These are phyloP conservation scores for Vigna angularis DNA, from an alignment of 306 rosid species.

Conservation along the genomic window DNA sequence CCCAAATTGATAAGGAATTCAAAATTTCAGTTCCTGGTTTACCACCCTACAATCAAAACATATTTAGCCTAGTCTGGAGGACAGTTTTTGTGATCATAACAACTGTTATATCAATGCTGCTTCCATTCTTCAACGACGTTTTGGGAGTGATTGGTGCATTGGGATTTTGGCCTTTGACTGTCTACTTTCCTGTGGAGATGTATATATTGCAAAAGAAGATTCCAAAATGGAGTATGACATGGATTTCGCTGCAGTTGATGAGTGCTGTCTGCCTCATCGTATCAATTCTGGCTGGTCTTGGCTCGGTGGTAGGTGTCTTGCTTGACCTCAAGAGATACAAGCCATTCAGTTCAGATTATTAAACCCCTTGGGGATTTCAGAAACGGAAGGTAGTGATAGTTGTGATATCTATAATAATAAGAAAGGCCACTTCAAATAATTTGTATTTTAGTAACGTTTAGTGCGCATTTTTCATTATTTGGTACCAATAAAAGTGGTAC, in stretches of 20 bases:
- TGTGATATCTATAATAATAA: not conserved
- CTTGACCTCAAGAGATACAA: constrained; percentile 55
- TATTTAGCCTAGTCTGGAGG: constrained; percentile 64
- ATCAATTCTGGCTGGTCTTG: constrained; percentile 64
- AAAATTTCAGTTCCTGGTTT: constrained; percentile 57
- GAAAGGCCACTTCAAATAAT: not conserved
- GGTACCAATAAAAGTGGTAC: constrained; percentile 21
- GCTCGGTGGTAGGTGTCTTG: constrained; percentile 69
- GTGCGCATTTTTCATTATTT: not conserved
- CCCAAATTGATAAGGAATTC: constrained; percentile 47
- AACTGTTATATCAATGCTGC: constrained; percentile 71
- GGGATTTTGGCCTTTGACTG: constrained; percentile 90
- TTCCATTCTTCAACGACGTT: constrained; percentile 83
- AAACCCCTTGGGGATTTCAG: constrained; percentile 13
- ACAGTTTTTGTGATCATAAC: constrained; percentile 64
- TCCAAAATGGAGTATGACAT: constrained; percentile 71
- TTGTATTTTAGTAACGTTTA: not conserved
- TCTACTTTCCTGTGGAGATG: constrained; percentile 83
- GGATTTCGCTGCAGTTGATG: constrained; percentile 60
- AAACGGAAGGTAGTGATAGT: not conserved
- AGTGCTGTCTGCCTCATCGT: constrained; percentile 62
- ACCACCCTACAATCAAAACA: constrained; percentile 52
- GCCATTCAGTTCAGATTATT: constrained; percentile 55
- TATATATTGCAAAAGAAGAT: constrained; percentile 74
- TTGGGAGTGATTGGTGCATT: constrained; percentile 80